Conservation (phyloP, 2,329 filamentous ascomycete genomes). For the Talaromyces verruculosus region DNA sequence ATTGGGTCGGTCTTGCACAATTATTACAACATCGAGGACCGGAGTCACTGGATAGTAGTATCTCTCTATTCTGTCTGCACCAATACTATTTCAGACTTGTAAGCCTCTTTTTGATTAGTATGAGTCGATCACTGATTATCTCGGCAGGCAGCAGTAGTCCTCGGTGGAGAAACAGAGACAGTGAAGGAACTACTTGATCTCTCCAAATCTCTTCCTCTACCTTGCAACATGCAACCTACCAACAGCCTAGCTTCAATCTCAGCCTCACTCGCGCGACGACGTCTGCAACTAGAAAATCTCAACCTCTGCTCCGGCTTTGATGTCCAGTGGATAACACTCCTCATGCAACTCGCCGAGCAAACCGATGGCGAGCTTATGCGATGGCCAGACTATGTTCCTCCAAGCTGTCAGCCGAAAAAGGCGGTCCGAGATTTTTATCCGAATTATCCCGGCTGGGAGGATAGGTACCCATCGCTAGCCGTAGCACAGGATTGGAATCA, state of each 20-base stretch:
- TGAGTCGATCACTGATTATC: neutral
- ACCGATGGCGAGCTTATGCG: slow-evolving; percentile 11
- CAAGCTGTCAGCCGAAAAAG: slow-evolving; percentile 3
- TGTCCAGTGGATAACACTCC: neutral
- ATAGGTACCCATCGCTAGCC: slow-evolving; percentile 8
- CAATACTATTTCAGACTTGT: slow-evolving; percentile 12
- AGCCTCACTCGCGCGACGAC: neutral
- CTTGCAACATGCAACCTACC: neutral
- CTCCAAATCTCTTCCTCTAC: neutral
- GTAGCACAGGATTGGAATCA: slow-evolving; percentile 15
- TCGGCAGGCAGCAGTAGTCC: neutral
- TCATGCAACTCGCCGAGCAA: neutral
- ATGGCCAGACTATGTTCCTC: slow-evolving; percentile 1
- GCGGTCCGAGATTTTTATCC: neutral
- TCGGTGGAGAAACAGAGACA: neutral
- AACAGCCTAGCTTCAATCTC: neutral
- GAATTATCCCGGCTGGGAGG: slow-evolving; percentile 10
- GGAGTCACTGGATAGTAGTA: neutral
- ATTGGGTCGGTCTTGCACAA: slow-evolving; percentile 11
- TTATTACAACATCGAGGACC: slow-evolving; percentile 8
- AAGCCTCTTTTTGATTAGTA: neutral
- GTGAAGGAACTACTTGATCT: slow-evolving; percentile 8
- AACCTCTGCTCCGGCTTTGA: neutral
- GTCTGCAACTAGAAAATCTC: neutral
- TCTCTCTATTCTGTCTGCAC: slow-evolving; percentile 9